Base-by-base conservation (phyloP, 768 basidiomycete genomes). In the Agaricus sinodeliciosus region DNA sequence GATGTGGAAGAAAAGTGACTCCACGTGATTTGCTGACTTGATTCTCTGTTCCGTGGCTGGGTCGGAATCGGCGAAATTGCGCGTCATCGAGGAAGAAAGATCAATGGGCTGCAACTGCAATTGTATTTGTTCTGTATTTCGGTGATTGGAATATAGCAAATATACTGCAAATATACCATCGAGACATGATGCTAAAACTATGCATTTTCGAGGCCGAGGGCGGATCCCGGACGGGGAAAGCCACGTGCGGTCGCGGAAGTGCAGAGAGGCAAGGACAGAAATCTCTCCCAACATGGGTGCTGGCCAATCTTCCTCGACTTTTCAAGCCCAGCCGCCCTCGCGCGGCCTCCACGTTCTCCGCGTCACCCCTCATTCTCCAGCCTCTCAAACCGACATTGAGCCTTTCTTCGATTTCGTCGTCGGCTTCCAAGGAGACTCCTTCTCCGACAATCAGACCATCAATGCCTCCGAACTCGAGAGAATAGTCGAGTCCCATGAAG, bases 341-440 rank as follows among this genome's bases (percentile, higher is more conserved):
- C 82, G 77, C 55, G 90, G 84, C 1, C 71, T 96, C 9, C 94
- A 97, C 64, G 87, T 94, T 57, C 73, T 96, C 51, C 84, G 94
- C 50, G 93, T 96, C 27, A 92, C 91, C 1, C 87, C 92, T 1
- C 78, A 79, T 4, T 94, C 90, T 1, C 96, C 96, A 5, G 91
- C 95, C 0, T 90, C 90, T 0, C 76, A 84, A 55, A 90, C 91
- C 0, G 79, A 77, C 49, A 84, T 94, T 43, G 90, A 88, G 64
- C 90, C 95, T 3, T 94, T 93, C 71, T 99, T 99, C 62, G 96
- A 98, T 72, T 98, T 96, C 65, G 80, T 99, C 18, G 84, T 96
- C 39, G 96, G 95, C 9, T 87, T 92, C 53, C 84, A 92, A 63
- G 88, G 89, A 7, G 80, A 82, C 57, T 71, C 77, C 0, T 65